Evolutionary conservation across 352 stramenopile genomes (phyloP).

Genomic region (Globisporangium iwayamae): DNA sequence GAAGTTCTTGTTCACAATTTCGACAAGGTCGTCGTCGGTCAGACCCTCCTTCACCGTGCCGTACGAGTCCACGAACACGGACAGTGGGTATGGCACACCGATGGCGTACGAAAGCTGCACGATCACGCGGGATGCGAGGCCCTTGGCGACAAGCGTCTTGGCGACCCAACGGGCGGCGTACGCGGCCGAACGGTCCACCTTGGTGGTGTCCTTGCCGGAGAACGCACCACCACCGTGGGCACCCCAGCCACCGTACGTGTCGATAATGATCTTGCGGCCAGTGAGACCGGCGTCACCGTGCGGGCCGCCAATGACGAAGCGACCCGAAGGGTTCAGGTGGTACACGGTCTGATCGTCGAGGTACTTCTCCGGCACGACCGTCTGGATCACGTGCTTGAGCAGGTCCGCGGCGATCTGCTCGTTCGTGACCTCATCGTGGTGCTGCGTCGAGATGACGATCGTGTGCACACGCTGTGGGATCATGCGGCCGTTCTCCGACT

Average conservation of each 20-base stretch:
- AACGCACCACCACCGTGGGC: slow-evolving; percentile 98
- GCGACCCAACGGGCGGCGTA: slow-evolving; percentile 99
- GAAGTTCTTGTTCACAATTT: slow-evolving; percentile 99
- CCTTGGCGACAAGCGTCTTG: slow-evolving; percentile 97
- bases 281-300: slow-evolving; percentile 98
- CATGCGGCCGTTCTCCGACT: slow-evolving; percentile 92
- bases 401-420: slow-evolving; percentile 98
- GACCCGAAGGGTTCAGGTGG: slow-evolving; percentile 98
- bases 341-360: slow-evolving; percentile 99
- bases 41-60: slow-evolving; percentile 95
- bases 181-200: slow-evolving; percentile 97
- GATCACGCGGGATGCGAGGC: slow-evolving; percentile 91
- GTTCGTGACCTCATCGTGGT: slow-evolving; percentile 97
- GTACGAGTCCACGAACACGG: slow-evolving; percentile 98
- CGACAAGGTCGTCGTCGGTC: slow-evolving; percentile 94
- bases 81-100: slow-evolving; percentile 96
- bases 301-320: slow-evolving; percentile 98
- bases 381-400: slow-evolving; percentile 99
- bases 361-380: slow-evolving; percentile 98
- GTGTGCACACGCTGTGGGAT: slow-evolving; percentile 97
- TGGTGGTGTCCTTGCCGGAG: slow-evolving; percentile 99
- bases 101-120: slow-evolving; percentile 99
- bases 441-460: slow-evolving; percentile 99
- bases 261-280: slow-evolving; percentile 99
- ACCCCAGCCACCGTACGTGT: slow-evolving; percentile 99